phyloP scores from a whole-genome alignment of 768 basidiomycete species.

The Cubamyces lactineus region DNA sequence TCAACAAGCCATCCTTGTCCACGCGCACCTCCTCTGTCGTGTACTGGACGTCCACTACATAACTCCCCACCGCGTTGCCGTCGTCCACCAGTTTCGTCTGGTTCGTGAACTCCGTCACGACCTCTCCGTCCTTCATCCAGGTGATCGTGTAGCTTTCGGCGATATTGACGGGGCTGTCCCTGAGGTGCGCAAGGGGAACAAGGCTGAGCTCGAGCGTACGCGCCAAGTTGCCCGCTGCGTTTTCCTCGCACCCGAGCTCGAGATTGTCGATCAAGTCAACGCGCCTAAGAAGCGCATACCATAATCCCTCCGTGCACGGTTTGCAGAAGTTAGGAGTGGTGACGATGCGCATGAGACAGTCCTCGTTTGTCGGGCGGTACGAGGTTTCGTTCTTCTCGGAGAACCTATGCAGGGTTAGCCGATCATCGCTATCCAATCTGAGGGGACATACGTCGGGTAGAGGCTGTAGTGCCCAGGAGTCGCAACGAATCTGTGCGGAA shows the following conservation, averaged over 20 bases:
- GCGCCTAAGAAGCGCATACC: slow-evolving; percentile 63
- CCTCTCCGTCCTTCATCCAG: slow-evolving; percentile 55
- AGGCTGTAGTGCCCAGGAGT: slow-evolving; percentile 62
- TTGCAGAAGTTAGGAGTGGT: slow-evolving; percentile 74
- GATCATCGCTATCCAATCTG: not conserved
- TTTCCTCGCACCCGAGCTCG: slow-evolving; percentile 42
- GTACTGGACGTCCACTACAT: slow-evolving; percentile 52
- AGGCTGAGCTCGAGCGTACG: slow-evolving; percentile 52
- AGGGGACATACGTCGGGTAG: slow-evolving; percentile 67
- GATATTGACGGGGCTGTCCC: slow-evolving; percentile 34
- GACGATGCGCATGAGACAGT: slow-evolving; percentile 80
- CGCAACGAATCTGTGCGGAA: slow-evolving; percentile 55
- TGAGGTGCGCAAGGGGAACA: slow-evolving; percentile 63
- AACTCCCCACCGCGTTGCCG: slow-evolving; percentile 42
- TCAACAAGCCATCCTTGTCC: slow-evolving; percentile 44
- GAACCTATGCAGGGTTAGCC: slow-evolving; percentile 46
- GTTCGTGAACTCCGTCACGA: slow-evolving; percentile 52
- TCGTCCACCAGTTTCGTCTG: slow-evolving; percentile 49
- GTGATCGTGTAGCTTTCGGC: slow-evolving; percentile 57
- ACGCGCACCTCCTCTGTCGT: slow-evolving; percentile 58
- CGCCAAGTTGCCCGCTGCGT: slow-evolving; percentile 21
- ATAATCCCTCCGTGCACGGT: slow-evolving; percentile 74
- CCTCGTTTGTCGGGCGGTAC: slow-evolving; percentile 83
- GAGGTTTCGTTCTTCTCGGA: slow-evolving; percentile 64
- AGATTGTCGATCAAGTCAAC: slow-evolving; percentile 65